These are phyloP conservation scores for Monilinia laxa DNA, from an alignment of 2,329 filamentous ascomycete species.

Conservation along the genomic window DNA sequence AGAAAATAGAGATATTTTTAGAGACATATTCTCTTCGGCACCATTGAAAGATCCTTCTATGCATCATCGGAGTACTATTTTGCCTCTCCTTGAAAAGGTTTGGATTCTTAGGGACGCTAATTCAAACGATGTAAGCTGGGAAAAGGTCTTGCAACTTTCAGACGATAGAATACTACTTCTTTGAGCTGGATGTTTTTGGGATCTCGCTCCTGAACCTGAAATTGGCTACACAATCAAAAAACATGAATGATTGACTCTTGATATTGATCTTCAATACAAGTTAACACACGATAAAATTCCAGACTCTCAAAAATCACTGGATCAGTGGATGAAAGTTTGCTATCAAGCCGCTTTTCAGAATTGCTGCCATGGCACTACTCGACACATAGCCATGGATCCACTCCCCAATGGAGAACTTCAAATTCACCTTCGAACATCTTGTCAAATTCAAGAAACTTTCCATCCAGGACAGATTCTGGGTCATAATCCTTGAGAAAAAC, in stretches of 20 bases:
- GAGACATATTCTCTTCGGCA: slow-evolving; percentile 31
- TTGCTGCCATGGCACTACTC: too few relatives aligned
- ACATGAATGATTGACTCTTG: not conserved
- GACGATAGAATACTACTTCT: slow-evolving; percentile 14
- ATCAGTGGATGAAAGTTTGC: not conserved
- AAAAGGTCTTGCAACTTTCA: slow-evolving; percentile 3
- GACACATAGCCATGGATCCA: too few relatives aligned
- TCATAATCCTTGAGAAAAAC: too few relatives aligned
- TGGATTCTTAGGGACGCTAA: slow-evolving; percentile 29
- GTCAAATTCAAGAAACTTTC: too few relatives aligned
- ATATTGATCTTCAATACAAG: not conserved
- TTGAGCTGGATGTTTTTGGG: not conserved
- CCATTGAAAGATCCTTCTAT: slow-evolving; percentile 34
- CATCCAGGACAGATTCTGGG: too few relatives aligned
- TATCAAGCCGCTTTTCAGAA: too few relatives aligned
- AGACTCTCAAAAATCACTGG: not conserved
- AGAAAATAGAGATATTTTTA: slow-evolving; percentile 34
- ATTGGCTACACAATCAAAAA: not conserved
- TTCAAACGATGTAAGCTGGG: slow-evolving; percentile 18
- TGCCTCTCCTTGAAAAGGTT: slow-evolving; percentile 36
- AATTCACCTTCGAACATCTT: too few relatives aligned
- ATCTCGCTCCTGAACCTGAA: not conserved
- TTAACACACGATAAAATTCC: not conserved
- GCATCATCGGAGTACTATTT: slow-evolving; percentile 34
- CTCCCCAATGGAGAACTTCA: too few relatives aligned